Percentiles rank a stretch among this genome's conserved stretches.
phyloP scores from a whole-genome alignment of 495 filamentous ascomycete species.

The Podospora anserina region DNA sequence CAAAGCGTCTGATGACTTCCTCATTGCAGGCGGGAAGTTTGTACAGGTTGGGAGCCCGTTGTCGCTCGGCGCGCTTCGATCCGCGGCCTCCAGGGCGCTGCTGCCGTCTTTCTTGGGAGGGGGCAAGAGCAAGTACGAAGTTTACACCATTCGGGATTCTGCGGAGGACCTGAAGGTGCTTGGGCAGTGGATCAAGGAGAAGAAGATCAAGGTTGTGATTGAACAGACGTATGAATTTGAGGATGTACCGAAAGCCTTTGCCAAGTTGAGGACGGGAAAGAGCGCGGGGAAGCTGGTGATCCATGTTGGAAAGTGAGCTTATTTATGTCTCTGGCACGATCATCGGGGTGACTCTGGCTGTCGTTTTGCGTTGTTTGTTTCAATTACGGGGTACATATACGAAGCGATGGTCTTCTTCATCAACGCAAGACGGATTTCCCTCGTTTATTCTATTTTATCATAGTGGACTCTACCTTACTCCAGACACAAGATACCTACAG shows the following conservation, averaged over 20 bases:
- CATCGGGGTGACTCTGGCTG: too few species aligned
- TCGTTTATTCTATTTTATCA: too few species aligned
- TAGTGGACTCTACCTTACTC: too few species aligned
- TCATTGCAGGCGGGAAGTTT: conserved; percentile 52
- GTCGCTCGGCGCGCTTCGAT: conserved; percentile 20
- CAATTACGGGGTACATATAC: too few species aligned
- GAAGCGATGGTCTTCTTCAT: too few species aligned
- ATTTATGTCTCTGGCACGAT: background rate
- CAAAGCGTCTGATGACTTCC: conserved; percentile 53
- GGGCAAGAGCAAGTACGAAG: conserved; percentile 54
- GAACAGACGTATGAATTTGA: conserved; percentile 56
- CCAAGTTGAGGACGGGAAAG: conserved; percentile 53
- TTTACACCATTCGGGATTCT: conserved; percentile 37
- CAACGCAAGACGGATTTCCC: too few species aligned
- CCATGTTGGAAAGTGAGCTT: conserved; percentile 38
- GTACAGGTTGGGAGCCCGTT: conserved; percentile 53
- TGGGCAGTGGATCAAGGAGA: conserved; percentile 46
- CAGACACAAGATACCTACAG: too few species aligned
- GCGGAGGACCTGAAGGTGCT: conserved; percentile 39
- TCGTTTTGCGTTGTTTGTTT: too few species aligned
- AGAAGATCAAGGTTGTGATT: conserved; percentile 56
- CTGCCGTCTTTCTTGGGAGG: conserved; percentile 62
- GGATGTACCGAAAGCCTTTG: conserved; percentile 55
- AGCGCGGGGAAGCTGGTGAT: conserved; percentile 65
- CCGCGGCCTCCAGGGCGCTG: conserved; percentile 31